A percentile compares a stretch with the other conserved stretches of the same genome.
These are phyloP conservation scores for Lactifluus subvellereus DNA, from an alignment of 768 basidiomycete genomes.

Conservation along the genomic window DNA sequence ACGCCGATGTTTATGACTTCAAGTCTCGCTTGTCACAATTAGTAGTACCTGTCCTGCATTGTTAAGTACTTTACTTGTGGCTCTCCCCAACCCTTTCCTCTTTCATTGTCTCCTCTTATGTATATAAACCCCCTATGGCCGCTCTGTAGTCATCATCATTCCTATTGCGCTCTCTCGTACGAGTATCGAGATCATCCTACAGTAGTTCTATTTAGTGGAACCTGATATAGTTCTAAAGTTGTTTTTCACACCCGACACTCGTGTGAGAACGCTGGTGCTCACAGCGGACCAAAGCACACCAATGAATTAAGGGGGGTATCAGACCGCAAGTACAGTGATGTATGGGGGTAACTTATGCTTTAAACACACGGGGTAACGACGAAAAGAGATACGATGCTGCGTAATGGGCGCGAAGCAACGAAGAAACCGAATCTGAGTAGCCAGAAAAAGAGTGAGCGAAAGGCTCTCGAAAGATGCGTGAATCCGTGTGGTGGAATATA, in stretches of 20 bases:
- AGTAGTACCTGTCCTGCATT: no score
- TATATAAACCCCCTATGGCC: no score
- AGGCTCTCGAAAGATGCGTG: background rate
- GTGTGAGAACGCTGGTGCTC: background rate
- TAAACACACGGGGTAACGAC: background rate
- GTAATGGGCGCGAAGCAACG: background rate
- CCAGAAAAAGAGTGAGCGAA: background rate
- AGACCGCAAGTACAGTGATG: slow-evolving; percentile 22
- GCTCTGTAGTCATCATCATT: no score
- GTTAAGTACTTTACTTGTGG: no score
- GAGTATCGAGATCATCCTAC: no score
- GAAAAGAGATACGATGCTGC: background rate
- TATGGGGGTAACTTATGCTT: background rate
- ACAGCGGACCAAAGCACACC: background rate
- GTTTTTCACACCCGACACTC: background rate
- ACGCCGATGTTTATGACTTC: no score
- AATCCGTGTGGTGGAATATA: background rate
- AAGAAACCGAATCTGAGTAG: background rate
- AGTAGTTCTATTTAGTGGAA: background rate
- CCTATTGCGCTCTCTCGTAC: no score
- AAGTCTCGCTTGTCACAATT: no score
- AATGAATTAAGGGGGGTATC: slow-evolving; percentile 1
- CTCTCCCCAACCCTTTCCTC: no score
- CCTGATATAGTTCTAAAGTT: background rate
- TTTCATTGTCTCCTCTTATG: no score